Base-by-base conservation (phyloP, 2,329 filamentous ascomycete genomes). In the Xylariaceae sp. region DNA sequence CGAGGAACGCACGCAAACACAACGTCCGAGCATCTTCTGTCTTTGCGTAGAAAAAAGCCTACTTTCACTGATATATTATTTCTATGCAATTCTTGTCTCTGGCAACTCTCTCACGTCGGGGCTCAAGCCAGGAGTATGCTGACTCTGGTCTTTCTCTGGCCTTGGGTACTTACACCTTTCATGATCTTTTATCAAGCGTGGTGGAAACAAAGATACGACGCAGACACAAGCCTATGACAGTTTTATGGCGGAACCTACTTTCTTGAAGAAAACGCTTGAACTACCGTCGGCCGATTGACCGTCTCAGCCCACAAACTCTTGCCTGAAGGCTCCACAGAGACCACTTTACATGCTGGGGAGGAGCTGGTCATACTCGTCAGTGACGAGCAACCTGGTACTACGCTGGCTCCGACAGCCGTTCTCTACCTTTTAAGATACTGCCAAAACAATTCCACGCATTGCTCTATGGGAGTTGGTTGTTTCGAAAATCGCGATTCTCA, bases 61-160 rank as follows among this genome's bases (percentile, higher is more conserved):
- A 50, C 48, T 50, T 50, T 50, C 43, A 50, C 43, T 50, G 39
- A 39, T 45, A 46, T 45, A 45, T 46, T 50, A 50, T 42, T 50
- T 50, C 43, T 50, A 43, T 50, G 43, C 43, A 50, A 46, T 50
- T 42, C 45, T 50, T 42, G 48, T 50, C 39, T 45, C 43, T 50
- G 43, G 48, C 43, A 50, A 45, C 48, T 50, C 48, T 50, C 43
- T 50, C 43, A 39, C 39, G 42, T 50, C 48, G 42, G 43, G 48
- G 48, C 48, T 50, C 46, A 46, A 39, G 48, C 42, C 43, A 46
- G 39, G 42, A 45, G 43, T 32, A 50, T 50, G 43, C 39, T 39
- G 45, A n/a, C n/a, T 50, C 46, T 50, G 32, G 48, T 50, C 42
- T 50, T 46, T 39, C 33, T 50, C 46, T 50, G 48, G 48, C 43